Base-by-base conservation (phyloP, 108 stramenopile species). In the Nannochloropsis salina region DNA sequence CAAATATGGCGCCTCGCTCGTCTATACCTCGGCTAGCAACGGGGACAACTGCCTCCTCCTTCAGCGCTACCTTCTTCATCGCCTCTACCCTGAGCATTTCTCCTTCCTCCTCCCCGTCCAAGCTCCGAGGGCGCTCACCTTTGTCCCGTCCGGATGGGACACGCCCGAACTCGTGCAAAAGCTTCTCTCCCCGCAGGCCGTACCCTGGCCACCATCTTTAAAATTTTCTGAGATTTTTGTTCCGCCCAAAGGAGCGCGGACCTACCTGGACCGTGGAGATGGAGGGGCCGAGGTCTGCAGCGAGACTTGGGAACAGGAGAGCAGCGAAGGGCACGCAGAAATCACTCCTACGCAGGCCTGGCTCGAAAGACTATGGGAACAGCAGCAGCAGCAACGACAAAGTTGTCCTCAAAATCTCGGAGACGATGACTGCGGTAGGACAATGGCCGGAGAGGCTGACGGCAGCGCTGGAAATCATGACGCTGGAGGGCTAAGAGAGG, bases 11-110 rank as follows among this genome's bases (percentile, higher is more conserved):
- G 61, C 61, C 20, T 15, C 61, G 20, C 61, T 74, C 5, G 61
- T 74, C 61, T 74, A 74, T 8, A n/a, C n/a, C 61, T 74, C 61
- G 20, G 61, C 61, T n/a, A 74, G 20, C 61, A 15, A n/a, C 20
- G 61, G n/a, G 20, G n/a, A 15, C 61, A 74, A 74, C 61, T 74
- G 61, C 61, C 61, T 74, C 20, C 61, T 74, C 61, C 61, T 74
- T n/a, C 61, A 74, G n/a, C 61, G 6, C 61, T 74, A 74, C 61
- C 15, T 74, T 2, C 61, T 74, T n/a, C 61, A 74, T n/a, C 61
- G 61, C 61, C 61, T 74, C 61, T 74, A 74, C 8, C 61, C 61
- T 15, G 61, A 74, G 6, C 61, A n/a, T 74, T 74, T 74, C 61
- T n/a, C 61, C 4, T 74, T 74, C 61, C n/a, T n/a, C n/a, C 61